Evolutionary conservation across 495 filamentous ascomycete genomes (phyloP), one percentile per base, ranked within the genome.

Genomic region (Tuber microsphaerosporum): DNA sequence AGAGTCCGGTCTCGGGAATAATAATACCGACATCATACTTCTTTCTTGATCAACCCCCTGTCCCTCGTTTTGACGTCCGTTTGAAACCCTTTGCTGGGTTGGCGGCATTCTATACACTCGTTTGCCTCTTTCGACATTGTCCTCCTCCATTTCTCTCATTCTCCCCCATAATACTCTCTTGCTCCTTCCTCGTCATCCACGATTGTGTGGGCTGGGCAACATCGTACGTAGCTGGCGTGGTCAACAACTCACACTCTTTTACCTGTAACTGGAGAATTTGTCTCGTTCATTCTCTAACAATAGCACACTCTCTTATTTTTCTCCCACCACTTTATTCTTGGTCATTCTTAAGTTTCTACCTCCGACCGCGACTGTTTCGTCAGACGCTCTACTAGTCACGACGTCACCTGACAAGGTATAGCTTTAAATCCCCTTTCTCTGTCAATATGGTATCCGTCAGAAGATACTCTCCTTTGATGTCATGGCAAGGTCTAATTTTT

Each of bases 31-130:
- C 26, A 61, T 41, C 39, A 79, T 69, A 79, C 44, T 77, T 56
- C 72, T 72, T 31, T 43, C 22, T 42, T 75, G 44, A 75, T 75
- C 69, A 65, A 72, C 69, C 61, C 71, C 70, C 70, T 73, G 43
- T 69, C 70, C 61, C 48, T 74, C 75, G 71, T 79, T 79, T 75
- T 74, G 77, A 79, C 76, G 72, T 73, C 78, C 77, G 70, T 69
- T 79, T 71, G 70, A 75, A 73, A 76, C 77, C 69, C 75, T 79
- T 73, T 75, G 73, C 75, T 73, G 73, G 70, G 73, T 79, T 69
- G 73, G 77, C 73, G 77, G 74, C 76, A 75, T 76, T 79, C 76
- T 79, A 48, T 79, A 78, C 77, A 79, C 73, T 79, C 77, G 44
- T 79, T 79, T 75, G 16, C 44, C 65, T 46, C 69, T 65, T 65